A percentile compares a stretch with the other conserved stretches of the same genome.
phyloP scores from a whole-genome alignment of 192 early-diverging fungal species.

The Mortierella alpina region DNA sequence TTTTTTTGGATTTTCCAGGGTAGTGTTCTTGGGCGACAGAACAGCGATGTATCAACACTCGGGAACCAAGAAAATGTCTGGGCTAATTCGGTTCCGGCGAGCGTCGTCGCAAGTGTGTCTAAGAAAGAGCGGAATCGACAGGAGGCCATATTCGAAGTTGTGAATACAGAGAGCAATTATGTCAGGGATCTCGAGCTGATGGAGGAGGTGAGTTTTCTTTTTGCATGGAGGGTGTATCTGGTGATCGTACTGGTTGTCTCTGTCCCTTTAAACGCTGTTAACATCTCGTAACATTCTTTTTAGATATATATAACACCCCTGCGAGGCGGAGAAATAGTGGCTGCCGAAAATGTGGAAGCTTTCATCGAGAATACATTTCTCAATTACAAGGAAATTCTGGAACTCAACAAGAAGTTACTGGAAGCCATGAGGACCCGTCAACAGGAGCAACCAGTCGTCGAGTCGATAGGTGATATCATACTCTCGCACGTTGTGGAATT shows the following conservation, averaged over 20 bases:
- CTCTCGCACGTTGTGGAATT: slow-evolving; percentile 71
- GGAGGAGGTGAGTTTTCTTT: slow-evolving; percentile 72
- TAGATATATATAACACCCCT: slow-evolving; percentile 39
- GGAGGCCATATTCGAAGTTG: slow-evolving; percentile 94
- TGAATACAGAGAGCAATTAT: slow-evolving; percentile 91
- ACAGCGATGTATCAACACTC: slow-evolving; percentile 60
- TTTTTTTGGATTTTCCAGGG: not conserved
- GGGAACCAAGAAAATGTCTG: slow-evolving; percentile 60
- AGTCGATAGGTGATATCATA: slow-evolving; percentile 87
- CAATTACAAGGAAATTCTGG: slow-evolving; percentile 74
- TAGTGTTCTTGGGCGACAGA: slow-evolving; percentile 41
- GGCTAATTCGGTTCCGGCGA: slow-evolving; percentile 79
- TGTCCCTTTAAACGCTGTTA: not conserved
- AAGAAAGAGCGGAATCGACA: slow-evolving; percentile 85
- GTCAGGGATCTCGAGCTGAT: slow-evolving; percentile 87
- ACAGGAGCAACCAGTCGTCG: slow-evolving; percentile 74
- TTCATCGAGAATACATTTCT: slow-evolving; percentile 81
- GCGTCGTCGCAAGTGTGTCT: slow-evolving; percentile 75
- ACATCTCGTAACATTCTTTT: not conserved
- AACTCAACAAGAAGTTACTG: slow-evolving; percentile 66
- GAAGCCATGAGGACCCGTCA: slow-evolving; percentile 69
- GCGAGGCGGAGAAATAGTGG: slow-evolving; percentile 34
- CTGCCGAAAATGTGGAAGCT: slow-evolving; percentile 21
- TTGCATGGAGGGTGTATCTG: not conserved
- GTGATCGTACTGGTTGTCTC: not conserved